Base-by-base conservation (phyloP, 345 rosid genomes). In the Eucalyptus tenuipes region DNA sequence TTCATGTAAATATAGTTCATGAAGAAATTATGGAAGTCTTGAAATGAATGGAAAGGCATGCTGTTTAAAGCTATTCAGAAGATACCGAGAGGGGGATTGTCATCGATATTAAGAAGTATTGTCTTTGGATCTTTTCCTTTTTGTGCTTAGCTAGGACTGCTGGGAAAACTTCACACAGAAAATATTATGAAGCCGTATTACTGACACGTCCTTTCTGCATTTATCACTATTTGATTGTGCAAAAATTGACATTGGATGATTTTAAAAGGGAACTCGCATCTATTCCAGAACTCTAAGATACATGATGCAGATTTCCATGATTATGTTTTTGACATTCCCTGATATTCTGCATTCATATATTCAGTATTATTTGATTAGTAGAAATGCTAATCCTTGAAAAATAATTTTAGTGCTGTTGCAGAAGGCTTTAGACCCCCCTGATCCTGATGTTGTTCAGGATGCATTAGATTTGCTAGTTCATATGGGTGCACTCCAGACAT, bases 341-440 rank as follows among this genome's bases (percentile, higher is more conserved):
- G 33, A 7, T n/a, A n/a, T n/a, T 64, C 20, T 64, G 11, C 40
- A 64, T 64, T 64, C 3, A 13, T 15, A 37, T 50, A 48, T 61
- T 61, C 68, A 48, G 81, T 61, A 29, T 44, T 45, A n/a, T 64
- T 87, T 59, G 27, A 64, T 20, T 49, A 18, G 50, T 49, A 64
- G 18, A 64, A 64, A 64, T 27, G 42, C 88, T 89, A 89, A 92
- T 53, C 66, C 81, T 87, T 90, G 90, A 50, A 88, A 89, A 86
- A 90, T 89, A 91, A 20, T 91, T 27, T 89, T 90, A 97, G 98
- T 85, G 87, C 87, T 97, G 93, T 92, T 96, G 94, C 97, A 93
- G 95, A 97, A 96, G 93, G 94, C 96, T 90, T 87, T 97, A 95
- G 99, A 96, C 93, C 94, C 97, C 57, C 99, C 99, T 24, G 88